Conservation (phyloP, 305 asterid genomes). For the Coffea humblotiana region DNA sequence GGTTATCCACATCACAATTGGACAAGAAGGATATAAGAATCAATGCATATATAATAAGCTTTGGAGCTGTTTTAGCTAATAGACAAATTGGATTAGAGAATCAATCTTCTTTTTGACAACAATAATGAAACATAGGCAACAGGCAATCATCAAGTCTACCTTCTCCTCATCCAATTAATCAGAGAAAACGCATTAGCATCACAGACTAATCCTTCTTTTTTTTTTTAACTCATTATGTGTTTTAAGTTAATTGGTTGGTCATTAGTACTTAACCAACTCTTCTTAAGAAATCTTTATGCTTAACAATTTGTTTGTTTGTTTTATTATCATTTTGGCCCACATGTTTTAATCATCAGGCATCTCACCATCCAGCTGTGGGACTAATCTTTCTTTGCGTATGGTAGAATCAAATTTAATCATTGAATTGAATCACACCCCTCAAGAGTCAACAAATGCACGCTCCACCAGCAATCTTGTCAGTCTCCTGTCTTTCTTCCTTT, state of each 20-base stretch:
- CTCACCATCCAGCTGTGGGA: not conserved
- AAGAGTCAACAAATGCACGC: slow-evolving; percentile 20
- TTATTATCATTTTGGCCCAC: not conserved
- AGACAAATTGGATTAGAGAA: not conserved
- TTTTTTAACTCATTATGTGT: not conserved
- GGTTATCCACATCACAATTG: not conserved
- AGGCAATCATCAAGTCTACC: not conserved
- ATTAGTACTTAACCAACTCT: not conserved
- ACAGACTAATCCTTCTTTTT: not conserved
- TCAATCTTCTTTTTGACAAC: not conserved
- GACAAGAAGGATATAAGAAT: not conserved
- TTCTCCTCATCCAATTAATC: slow-evolving; percentile 1
- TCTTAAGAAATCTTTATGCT: not conserved
- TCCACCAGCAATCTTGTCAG: not conserved
- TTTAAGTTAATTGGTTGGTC: not conserved
- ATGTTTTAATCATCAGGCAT: slow-evolving; percentile 14
- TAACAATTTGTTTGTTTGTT: not conserved
- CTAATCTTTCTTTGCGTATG: slow-evolving; percentile 11
- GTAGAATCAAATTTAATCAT: slow-evolving; percentile 11
- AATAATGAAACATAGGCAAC: not conserved
- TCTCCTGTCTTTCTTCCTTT: not conserved
- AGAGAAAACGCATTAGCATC: not conserved
- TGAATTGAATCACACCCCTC: not conserved
- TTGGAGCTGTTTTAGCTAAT: not conserved
- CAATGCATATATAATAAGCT: not conserved